A percentile compares a stretch with the other conserved stretches of the same genome.
Conservation (phyloP, 495 filamentous ascomycete genomes). For the Annulohypoxylon stygium region DNA sequence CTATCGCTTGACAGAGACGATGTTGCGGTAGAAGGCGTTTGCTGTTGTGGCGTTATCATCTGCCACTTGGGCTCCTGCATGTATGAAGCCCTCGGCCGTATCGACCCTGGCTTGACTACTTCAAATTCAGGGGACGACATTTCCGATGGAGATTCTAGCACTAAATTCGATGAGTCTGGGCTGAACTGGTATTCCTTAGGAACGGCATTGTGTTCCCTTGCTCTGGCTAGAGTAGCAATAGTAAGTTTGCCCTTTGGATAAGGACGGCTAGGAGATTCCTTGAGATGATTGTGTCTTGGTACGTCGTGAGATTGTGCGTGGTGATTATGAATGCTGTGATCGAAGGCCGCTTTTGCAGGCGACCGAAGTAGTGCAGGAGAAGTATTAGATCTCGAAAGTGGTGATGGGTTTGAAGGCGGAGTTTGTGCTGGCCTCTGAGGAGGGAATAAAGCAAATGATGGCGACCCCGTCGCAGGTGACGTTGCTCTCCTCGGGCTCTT, state of each 20-base stretch:
- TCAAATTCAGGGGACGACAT: conserved; percentile 43
- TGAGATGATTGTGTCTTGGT: conserved; percentile 7
- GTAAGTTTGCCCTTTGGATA: conserved; percentile 43
- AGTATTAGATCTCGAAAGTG: conserved; percentile 71
- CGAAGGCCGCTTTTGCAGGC: conserved; percentile 55
- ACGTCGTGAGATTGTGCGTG: conserved; percentile 15
- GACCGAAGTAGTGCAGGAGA: conserved; percentile 65
- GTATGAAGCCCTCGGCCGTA: conserved; percentile 50
- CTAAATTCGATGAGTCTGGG: conserved; percentile 59
- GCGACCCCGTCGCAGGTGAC: conserved; percentile 69
- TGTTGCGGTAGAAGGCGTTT: conserved; percentile 47
- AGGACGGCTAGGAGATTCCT: conserved; percentile 25
- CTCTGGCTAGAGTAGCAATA: conserved; percentile 38
- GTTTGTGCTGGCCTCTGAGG: conserved; percentile 53
- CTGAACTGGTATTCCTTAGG: conserved; percentile 52
- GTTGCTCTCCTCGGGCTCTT: conserved; percentile 67
- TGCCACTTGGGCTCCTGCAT: conserved; percentile 64
- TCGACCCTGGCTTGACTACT: conserved; percentile 42
- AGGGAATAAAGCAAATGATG: conserved; percentile 73
- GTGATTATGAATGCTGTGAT: conserved; percentile 28
- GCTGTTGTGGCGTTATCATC: conserved; percentile 59
- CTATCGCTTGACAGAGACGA: conserved; percentile 47
- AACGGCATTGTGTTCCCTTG: conserved; percentile 29
- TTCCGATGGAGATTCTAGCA: conserved; percentile 62
- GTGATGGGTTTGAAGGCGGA: conserved; percentile 52